phyloP scores from a whole-genome alignment of 2,329 filamentous ascomycete genomes.

The Thelonectria discophora region DNA sequence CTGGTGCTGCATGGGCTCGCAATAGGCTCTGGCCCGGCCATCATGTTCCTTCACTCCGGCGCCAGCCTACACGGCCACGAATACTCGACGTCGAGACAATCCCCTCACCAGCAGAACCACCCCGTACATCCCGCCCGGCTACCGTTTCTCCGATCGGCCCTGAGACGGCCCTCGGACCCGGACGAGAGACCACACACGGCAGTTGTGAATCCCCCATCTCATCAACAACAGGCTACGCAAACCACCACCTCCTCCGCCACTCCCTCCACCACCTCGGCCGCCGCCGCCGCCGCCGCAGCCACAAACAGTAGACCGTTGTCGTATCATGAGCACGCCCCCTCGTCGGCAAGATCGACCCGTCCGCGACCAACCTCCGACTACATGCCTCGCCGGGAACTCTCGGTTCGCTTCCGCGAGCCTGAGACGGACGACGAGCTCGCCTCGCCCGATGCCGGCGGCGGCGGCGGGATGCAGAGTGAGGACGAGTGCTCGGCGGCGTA shows the following conservation, averaged over 20 bases:
- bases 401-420: constrained; percentile 58
- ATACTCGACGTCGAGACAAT: constrained; percentile 55
- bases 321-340: constrained; percentile 39
- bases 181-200: constrained; percentile 33
- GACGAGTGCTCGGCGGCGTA: constrained; percentile 55
- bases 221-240: no score
- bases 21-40: constrained; percentile 31
- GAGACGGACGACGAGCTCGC: constrained; percentile 42
- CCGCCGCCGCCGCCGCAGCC: no score
- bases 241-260: no score
- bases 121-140: constrained; percentile 45
- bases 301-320: constrained; percentile 29
- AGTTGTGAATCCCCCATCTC: constrained; percentile 23
- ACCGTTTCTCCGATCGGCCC: constrained; percentile 55
- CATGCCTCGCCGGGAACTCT: constrained; percentile 51
- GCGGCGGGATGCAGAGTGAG: no score
- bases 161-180: constrained; percentile 48
- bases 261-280: constrained; percentile 26
- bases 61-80: constrained; percentile 69
- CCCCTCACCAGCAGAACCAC: constrained; percentile 43
- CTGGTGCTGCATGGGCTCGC: constrained; percentile 35
- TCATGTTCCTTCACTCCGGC: constrained; percentile 68
- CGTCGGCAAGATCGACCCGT: constrained; percentile 35
- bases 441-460: constrained; percentile 23
- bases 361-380: constrained; percentile 51